A percentile compares a stretch with the other conserved stretches of the same genome.
These are phyloP conservation scores for Phyllosticta citrichinensis DNA, from an alignment of 2,329 filamentous ascomycete genomes.

Conservation along the genomic window DNA sequence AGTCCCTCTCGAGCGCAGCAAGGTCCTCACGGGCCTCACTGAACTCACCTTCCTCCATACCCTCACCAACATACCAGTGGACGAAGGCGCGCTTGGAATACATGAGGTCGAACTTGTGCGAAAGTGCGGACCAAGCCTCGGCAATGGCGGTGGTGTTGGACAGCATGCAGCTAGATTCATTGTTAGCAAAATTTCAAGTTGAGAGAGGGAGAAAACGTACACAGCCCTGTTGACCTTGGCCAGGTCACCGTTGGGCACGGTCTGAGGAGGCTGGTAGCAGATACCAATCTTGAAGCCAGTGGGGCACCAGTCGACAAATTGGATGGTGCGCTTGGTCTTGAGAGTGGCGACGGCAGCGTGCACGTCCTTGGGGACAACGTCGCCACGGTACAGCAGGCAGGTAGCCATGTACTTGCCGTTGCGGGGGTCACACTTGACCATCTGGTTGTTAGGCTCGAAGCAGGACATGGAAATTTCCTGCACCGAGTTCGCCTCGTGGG, in stretches of 20 bases:
- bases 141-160: constrained; percentile 67
- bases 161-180: constrained; percentile 45
- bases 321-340: constrained; percentile 63
- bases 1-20: constrained; percentile 76
- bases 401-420: constrained; percentile 72
- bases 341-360: constrained; percentile 55
- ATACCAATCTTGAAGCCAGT: constrained; percentile 69
- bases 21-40: constrained; percentile 79
- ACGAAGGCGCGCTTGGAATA: constrained; percentile 69
- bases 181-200: not conserved
- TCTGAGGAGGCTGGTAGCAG: constrained; percentile 83
- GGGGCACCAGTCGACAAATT: constrained; percentile 66
- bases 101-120: constrained; percentile 70
- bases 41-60: constrained; percentile 90
- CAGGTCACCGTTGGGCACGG: constrained; percentile 92
- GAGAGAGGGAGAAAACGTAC: constrained; percentile 17
- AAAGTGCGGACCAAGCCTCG: constrained; percentile 62
- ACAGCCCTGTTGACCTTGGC: constrained; percentile 98
- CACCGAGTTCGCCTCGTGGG: constrained; percentile 89
- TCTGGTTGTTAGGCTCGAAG: constrained; percentile 71
- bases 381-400: constrained; percentile 61
- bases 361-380: constrained; percentile 62
- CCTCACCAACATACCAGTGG: constrained; percentile 76
- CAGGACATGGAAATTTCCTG: constrained; percentile 56
- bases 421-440: constrained; percentile 65